phyloP scores from a whole-genome alignment of 768 basidiomycete genomes.

The Boletellus emodensis region DNA sequence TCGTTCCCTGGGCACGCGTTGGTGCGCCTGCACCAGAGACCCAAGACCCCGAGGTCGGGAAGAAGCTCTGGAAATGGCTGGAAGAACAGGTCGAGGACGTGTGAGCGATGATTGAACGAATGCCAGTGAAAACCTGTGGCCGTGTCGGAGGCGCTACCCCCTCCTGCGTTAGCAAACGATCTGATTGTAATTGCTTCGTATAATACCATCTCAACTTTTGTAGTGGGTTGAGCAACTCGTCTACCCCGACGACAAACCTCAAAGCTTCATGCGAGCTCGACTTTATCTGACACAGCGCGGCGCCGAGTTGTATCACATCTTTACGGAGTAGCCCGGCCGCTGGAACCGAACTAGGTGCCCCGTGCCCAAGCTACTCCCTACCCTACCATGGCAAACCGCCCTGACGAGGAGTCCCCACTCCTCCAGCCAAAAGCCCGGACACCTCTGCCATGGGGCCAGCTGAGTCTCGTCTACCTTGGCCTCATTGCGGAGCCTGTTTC shows the following conservation, averaged over 20 bases:
- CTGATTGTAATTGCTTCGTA: too few species aligned
- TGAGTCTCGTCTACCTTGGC: slow-evolving; percentile 43
- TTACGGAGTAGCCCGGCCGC: too few species aligned
- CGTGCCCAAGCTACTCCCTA: not conserved
- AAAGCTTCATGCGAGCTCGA: too few species aligned
- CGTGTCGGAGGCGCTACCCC: too few species aligned
- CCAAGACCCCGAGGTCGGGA: slow-evolving; percentile 32
- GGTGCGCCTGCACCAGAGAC: slow-evolving; percentile 17
- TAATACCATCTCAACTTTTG: too few species aligned
- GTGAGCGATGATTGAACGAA: not conserved
- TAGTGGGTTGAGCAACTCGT: too few species aligned
- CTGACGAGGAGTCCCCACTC: slow-evolving; percentile 43
- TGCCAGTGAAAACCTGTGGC: too few species aligned
- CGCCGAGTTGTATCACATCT: too few species aligned
- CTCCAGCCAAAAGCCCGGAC: slow-evolving; percentile 35
- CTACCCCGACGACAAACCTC: too few species aligned
- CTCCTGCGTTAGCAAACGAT: too few species aligned
- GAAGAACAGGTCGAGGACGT: slow-evolving; percentile 40
- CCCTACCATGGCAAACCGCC: slow-evolving; percentile 29
- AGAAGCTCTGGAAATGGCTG: slow-evolving; percentile 43
- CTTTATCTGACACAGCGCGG: too few species aligned
- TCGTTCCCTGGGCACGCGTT: slow-evolving; percentile 44
- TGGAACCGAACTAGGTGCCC: too few species aligned
- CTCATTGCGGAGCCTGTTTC: slow-evolving; percentile 54
- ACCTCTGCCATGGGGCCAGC: slow-evolving; percentile 50